Percentiles rank a stretch among this genome's conserved stretches.
These are phyloP conservation scores for Pleurotus sapidus DNA, from an alignment of 768 basidiomycete species.

Conservation along the genomic window DNA sequence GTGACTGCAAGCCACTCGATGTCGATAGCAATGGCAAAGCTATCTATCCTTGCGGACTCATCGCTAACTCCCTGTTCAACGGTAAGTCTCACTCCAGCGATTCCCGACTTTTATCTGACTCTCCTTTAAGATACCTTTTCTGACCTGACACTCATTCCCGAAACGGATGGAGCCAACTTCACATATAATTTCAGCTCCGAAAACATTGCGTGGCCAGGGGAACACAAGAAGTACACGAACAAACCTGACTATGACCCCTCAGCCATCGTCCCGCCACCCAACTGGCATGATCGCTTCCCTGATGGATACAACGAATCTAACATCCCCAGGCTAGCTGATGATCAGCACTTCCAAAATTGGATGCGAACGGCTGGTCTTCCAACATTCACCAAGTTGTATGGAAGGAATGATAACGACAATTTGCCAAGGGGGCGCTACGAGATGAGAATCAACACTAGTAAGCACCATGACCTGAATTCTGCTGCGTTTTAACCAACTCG, in stretches of 20 bases:
- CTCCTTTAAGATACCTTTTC: constrained; percentile 69
- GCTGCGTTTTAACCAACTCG: constrained; percentile 8
- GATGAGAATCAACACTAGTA: constrained; percentile 79
- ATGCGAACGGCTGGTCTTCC: constrained; percentile 98
- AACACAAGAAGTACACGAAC: constrained; percentile 83
- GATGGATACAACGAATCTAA: constrained; percentile 66
- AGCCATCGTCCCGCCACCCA: constrained; percentile 87
- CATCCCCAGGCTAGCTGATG: constrained; percentile 67
- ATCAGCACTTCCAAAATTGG: constrained; percentile 99
- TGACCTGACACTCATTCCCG: constrained; percentile 51
- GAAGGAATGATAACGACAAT: constrained; percentile 77
- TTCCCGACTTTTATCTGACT: neutral
- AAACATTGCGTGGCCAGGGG: constrained; percentile 96
- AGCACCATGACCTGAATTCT: constrained; percentile 28
- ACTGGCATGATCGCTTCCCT: constrained; percentile 78
- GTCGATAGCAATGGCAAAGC: constrained; percentile 41
- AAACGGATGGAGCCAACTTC: constrained; percentile 35
- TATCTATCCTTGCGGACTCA: constrained; percentile 94
- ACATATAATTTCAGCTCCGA: constrained; percentile 72
- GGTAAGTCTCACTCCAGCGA: constrained; percentile 38
- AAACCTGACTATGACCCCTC: constrained; percentile 56
- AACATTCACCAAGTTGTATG: constrained; percentile 94
- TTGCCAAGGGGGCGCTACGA: constrained; percentile 75
- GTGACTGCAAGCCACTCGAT: constrained; percentile 91
- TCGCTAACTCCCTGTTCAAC: constrained; percentile 97